Percentiles rank a stretch among this genome's conserved stretches.
phyloP scores from a whole-genome alignment of 2,329 filamentous ascomycete species.

The Talaromyces sp. region DNA sequence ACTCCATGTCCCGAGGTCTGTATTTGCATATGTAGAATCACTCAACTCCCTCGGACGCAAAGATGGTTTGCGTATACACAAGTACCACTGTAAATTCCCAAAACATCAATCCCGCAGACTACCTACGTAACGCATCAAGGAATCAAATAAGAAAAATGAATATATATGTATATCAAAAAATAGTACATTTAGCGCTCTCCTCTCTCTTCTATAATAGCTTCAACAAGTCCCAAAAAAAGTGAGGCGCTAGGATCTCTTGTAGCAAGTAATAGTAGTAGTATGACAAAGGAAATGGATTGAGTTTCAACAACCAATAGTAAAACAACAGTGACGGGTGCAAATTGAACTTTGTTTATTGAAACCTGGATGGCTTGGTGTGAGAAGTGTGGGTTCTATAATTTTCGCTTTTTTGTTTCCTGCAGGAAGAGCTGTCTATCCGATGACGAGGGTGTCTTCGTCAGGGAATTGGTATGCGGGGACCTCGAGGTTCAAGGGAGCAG shows the following conservation, averaged over 20 bases:
- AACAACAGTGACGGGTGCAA: neutral
- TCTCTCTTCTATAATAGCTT: conserved; percentile 5
- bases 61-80: too few relatives aligned
- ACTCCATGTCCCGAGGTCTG: too few relatives aligned
- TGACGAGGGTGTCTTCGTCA: conserved; percentile 81
- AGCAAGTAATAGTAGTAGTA: neutral
- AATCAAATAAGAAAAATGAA: neutral
- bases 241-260: conserved; percentile 7
- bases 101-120: neutral
- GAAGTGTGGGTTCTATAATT: neutral
- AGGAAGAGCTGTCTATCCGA: conserved; percentile 68
- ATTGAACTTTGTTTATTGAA: conserved; percentile 17
- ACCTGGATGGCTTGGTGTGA: neutral
- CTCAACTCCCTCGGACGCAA: too few relatives aligned
- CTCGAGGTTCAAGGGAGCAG: conserved; percentile 96
- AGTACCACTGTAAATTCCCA: neutral
- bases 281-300: conserved; percentile 4
- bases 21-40: neutral
- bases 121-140: too few relatives aligned
- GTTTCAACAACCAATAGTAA: neutral
- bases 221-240: neutral
- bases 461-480: conserved; percentile 90
- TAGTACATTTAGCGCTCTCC: conserved; percentile 17
- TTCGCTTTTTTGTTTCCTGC: conserved; percentile 10
- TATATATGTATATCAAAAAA: conserved; percentile 11